Evolutionary conservation across 306 rosid genomes (phyloP), one percentile per base, ranked within the genome.

Genomic region (Dryas octopetala): DNA sequence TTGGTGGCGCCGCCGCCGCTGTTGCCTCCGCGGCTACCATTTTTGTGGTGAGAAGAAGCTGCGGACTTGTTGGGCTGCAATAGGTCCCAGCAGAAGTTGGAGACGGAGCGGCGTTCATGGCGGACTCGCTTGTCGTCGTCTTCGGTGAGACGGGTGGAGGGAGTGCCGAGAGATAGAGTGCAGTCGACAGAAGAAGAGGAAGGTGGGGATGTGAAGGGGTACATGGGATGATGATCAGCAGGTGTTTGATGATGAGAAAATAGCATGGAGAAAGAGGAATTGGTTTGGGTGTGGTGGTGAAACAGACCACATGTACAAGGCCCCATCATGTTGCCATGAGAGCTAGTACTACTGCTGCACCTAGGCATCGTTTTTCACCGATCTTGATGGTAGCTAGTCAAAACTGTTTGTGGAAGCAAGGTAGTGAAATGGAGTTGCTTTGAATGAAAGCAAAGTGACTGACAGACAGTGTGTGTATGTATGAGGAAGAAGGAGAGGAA

Each of bases 91-190:
- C 99, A 87, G 17, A 89, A 87, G 80, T 82, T 87, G 5, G 91
- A 74, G 28, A 81, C 83, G 19, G 80, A 73, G 47, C 82, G 89
- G 6, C 68, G 83, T 9, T 65, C 78, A 2, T 73, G 72, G 17
- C 64, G 74, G 10, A 28, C 15, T 13, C 59, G 53, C 55, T 26
- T 71, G 3, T 70, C 48, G 9, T 83, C 80, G 28, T 78, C 82
- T 28, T 82, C 78, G n/a, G 86, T 82, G 8, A 83, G 79, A 58
- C 97, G 91, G 0, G 98, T 89, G 40, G 99, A 95, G 0, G 99
- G 98, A 2, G 98, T 95, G 0, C 96, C 99, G 0, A 95, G 88
- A 5, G 98, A 95, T 54, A 95, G 97, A 6, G 99, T 95, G 74
- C 99, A 95, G 70, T 95, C 99, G 4, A 95, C 99, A 4, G 97